Evolutionary conservation across 2,329 filamentous ascomycete genomes (phyloP), one percentile per base, ranked within the genome.

Genomic region (Huntiella decipiens): DNA sequence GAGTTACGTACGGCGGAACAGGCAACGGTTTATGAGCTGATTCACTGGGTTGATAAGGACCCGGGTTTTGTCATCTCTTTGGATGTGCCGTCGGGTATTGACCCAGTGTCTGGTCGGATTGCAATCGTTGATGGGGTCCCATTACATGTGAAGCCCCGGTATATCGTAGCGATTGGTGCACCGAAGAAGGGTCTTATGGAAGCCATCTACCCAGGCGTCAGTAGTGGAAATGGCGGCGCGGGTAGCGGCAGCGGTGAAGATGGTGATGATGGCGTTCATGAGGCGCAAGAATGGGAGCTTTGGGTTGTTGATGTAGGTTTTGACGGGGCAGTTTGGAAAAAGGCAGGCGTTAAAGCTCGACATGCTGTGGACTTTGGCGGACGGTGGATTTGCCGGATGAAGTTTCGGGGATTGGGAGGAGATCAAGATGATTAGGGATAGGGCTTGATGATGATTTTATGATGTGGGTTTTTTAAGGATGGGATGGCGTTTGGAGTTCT

Each of bases 21-120:
- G 58, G 77, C 79, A 3, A 81, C 80, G 0, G 83, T 85, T 0
- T 87, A 92, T 56, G 82, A 92, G 56, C 74, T 95, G 56, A 91
- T 95, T 56, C 81, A 86, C 51, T 96, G 87, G 86, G 81, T 85
- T 2, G 96, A 95, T 57, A 79, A 86, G 52, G 83, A 79, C 57
- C 82, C 86, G 52, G 78, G 85, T 0, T 77, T 79, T 48, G 79
- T 91, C 3, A 65, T 98, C 15, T 82, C 86, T 0, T 74, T 98
- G n/a, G 88, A 94, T 57, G 76, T 92, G 4, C 91, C 91, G 1
- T 88, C 83, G 0, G 91, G 91, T 4, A 76, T 94, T 43, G 85
- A 88, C 52, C 84, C 83, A 2, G 76, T 77, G 0, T 79, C 77
- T 35, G 85, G 85, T 55, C 72, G 71, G 57, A 69, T 73, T 12